These are phyloP conservation scores for Escovopsis sp. DNA, from an alignment of 2,329 filamentous ascomycete species.

Conservation along the genomic window DNA sequence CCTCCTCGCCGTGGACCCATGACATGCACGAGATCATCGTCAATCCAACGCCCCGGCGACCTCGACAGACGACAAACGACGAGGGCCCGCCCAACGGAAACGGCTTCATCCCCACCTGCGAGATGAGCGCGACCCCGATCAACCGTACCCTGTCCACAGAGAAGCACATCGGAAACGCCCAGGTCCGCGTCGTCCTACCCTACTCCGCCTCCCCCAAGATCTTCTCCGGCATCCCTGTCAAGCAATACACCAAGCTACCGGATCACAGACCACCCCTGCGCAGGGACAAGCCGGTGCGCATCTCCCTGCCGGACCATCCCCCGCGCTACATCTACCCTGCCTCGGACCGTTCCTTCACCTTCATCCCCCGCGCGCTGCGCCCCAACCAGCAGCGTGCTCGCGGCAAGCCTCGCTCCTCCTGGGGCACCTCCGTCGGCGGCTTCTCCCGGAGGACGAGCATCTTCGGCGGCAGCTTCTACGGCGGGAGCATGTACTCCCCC, in stretches of 20 bases:
- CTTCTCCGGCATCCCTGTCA: conserved; percentile 65
- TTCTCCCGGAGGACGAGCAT: conserved; percentile 72
- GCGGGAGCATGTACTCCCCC: conserved; percentile 72
- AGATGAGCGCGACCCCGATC: conserved; percentile 48
- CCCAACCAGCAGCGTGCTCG: conserved; percentile 72
- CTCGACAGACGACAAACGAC: conserved; percentile 27
- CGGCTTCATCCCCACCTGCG: conserved; percentile 39
- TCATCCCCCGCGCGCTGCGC: conserved; percentile 85
- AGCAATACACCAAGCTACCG: conserved; percentile 84
- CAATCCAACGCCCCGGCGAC: conserved; percentile 28
- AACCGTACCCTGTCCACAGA: conserved; percentile 73
- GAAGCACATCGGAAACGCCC: conserved; percentile 68
- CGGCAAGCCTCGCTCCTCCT: conserved; percentile 58
- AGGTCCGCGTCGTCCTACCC: conserved; percentile 68
- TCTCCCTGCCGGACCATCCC: conserved; percentile 67
- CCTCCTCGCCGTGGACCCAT: conserved; percentile 73
- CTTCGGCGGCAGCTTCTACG: conserved; percentile 53
- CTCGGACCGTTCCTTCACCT: conserved; percentile 85
- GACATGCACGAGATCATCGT: conserved; percentile 74
- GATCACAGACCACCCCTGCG: conserved; percentile 88
- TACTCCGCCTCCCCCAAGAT: conserved; percentile 56
- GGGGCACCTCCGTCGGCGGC: conserved; percentile 46
- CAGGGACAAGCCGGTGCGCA: conserved; percentile 88
- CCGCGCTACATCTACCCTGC: conserved; percentile 87
- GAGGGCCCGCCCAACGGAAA: conserved; percentile 41